Conservation (phyloP, 2,329 filamentous ascomycete species). For the Metarhizium rileyi region DNA sequence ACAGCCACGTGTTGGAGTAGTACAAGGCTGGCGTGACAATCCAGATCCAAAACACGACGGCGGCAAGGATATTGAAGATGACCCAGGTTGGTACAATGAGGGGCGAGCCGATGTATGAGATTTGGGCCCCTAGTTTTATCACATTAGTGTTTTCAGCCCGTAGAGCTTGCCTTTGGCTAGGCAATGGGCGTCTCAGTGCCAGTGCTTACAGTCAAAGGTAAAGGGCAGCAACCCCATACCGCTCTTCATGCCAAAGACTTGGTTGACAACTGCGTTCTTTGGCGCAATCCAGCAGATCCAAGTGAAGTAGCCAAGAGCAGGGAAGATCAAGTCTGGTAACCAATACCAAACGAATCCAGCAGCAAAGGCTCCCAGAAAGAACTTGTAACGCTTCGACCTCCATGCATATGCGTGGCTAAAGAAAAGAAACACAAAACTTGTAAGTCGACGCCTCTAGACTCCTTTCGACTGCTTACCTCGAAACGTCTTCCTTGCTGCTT, state of each 20-base stretch:
- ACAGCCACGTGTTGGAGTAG: slow-evolving; percentile 40
- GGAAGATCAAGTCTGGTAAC: slow-evolving; percentile 39
- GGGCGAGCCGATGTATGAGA: slow-evolving; percentile 31
- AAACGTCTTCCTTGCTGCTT: slow-evolving; percentile 20
- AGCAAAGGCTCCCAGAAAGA: slow-evolving; percentile 31
- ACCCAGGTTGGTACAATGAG: slow-evolving; percentile 33
- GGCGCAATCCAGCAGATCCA: slow-evolving; percentile 40
- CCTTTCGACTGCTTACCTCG: slow-evolving; percentile 6
- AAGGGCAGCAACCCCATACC: slow-evolving; percentile 29
- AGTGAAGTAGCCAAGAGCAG: slow-evolving; percentile 32
- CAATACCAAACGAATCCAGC: slow-evolving; percentile 37
- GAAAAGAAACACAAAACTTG: neutral
- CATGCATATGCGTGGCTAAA: slow-evolving; percentile 14
- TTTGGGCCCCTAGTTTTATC: slow-evolving; percentile 14
- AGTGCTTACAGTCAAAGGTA: slow-evolving; percentile 29
- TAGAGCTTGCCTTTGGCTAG: neutral
- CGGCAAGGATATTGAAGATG: slow-evolving; percentile 36
- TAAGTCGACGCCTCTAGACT: neutral
- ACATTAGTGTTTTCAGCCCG: neutral
- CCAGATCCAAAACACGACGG: slow-evolving; percentile 37
- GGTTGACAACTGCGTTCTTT: slow-evolving; percentile 34
- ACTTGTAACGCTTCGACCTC: slow-evolving; percentile 29
- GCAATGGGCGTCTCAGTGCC: neutral
- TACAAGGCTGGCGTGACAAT: slow-evolving; percentile 34
- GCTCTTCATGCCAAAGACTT: slow-evolving; percentile 37